Evolutionary conservation across 441 rosid genomes (phyloP), one percentile per base, ranked within the genome.

Genomic region (Viola pubescens): DNA sequence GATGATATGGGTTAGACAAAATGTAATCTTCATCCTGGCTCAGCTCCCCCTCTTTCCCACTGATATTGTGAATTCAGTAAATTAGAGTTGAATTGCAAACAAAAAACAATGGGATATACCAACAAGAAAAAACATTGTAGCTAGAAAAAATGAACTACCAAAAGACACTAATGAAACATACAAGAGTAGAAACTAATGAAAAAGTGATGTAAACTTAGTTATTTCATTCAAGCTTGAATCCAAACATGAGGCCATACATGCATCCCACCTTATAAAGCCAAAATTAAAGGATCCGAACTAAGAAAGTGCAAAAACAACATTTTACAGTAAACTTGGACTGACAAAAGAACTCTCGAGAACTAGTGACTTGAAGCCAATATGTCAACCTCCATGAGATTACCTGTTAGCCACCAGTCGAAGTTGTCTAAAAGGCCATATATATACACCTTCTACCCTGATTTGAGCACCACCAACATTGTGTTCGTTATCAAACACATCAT

Each of bases 351-450:
- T 58, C 38, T 58, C 38, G 45, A 13, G 49, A 14, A 43, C 53
- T 6, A 42, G 50, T 49, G 45, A 34, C 13, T 45, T 19, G 57
- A 53, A 64, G 54, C 42, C 42, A 57, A 52, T 11, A 47, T 19
- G 9, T 12, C 48, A 41, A 12, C n/a, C 3, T 3, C 37, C 3
- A 51, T 12, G 62, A 68, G 56, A 66, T 61, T 81, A 94, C 97
- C 97, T 84, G 82, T 82, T 83, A 62, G 94, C 94, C 55, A 89
- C 91, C 89, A 94, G 76, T 42, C 97, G 95, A 59, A 94, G 99
- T 70, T 94, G 99, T 78, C 89, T 86, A 77, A 94, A 94, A 50
- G 99, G 97, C 96, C 96, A 94, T 72, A 94, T 88, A 78, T 94
- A 89, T 58, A 94, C 97, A 80, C 99, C 99, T 82, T 89, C 97